Percentiles rank a stretch among this genome's conserved stretches.
These are phyloP conservation scores for Thermothelomyces thermophilus DNA, from an alignment of 2,329 filamentous ascomycete species.

Conservation along the genomic window DNA sequence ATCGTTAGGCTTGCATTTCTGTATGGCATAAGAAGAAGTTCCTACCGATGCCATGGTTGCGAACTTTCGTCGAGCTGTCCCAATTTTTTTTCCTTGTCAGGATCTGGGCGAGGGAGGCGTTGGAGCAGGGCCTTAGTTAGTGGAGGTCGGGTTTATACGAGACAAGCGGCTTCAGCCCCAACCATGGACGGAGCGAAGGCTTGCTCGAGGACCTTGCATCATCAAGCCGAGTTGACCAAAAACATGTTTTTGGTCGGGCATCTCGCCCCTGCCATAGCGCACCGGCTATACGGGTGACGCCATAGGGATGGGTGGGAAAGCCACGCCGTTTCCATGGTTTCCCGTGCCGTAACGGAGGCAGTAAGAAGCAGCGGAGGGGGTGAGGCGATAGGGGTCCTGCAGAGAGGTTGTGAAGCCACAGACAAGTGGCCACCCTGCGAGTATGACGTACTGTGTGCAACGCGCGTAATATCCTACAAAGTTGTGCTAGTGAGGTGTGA, in stretches of 20 bases:
- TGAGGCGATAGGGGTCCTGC: no score
- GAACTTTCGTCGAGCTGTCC: neutral
- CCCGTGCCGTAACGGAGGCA: neutral
- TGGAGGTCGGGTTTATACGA: slow-evolving; percentile 16
- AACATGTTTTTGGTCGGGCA: slow-evolving; percentile 18
- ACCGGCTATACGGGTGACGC: slow-evolving; percentile 17
- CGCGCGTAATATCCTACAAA: no score
- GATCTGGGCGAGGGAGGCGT: slow-evolving; percentile 7
- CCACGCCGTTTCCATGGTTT: neutral
- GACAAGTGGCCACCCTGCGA: no score
- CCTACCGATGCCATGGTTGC: slow-evolving; percentile 22
- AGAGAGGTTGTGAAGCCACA: no score
- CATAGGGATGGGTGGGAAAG: slow-evolving; percentile 13
- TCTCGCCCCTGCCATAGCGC: neutral
- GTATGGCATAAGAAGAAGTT: neutral
- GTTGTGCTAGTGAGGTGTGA: neutral
- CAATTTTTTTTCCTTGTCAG: slow-evolving; percentile 3
- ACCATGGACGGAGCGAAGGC: slow-evolving; percentile 11
- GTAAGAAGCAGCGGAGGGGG: no score
- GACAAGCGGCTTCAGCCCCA: neutral
- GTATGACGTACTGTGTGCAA: slow-evolving; percentile 19
- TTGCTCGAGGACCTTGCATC: slow-evolving; percentile 19
- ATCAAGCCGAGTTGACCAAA: slow-evolving; percentile 20
- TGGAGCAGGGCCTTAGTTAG: neutral
- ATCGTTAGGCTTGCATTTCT: slow-evolving; percentile 5